These are phyloP conservation scores for Claviceps sp. DNA, from an alignment of 2,329 filamentous ascomycete genomes.

Conservation along the genomic window DNA sequence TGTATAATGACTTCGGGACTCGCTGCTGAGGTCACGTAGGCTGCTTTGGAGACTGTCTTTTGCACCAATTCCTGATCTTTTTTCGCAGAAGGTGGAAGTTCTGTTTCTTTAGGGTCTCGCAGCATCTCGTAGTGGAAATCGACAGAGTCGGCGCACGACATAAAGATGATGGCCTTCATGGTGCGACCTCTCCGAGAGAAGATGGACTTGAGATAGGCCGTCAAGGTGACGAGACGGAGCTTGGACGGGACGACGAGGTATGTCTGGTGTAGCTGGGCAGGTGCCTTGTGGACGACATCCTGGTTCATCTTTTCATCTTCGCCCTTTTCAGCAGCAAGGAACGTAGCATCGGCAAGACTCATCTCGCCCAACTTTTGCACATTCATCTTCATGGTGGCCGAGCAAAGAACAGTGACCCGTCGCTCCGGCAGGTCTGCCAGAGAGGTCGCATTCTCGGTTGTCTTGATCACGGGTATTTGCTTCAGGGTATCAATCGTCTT, in stretches of 20 bases:
- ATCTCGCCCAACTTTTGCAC: constrained; percentile 90
- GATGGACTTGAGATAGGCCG: constrained; percentile 70
- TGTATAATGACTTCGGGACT: constrained; percentile 66
- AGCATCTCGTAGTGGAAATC: constrained; percentile 92
- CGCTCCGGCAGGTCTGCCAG: constrained; percentile 58
- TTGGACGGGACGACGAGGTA: constrained; percentile 83
- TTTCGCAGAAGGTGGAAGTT: constrained; percentile 14
- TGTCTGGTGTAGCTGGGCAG: constrained; percentile 85
- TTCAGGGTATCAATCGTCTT: constrained; percentile 74
- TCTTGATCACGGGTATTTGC: constrained; percentile 43
- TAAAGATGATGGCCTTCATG: constrained; percentile 95
- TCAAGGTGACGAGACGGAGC: constrained; percentile 75
- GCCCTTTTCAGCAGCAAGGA: constrained; percentile 58
- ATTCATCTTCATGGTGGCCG: constrained; percentile 95
- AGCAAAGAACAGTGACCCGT: constrained; percentile 81
- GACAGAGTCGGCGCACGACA: constrained; percentile 92
- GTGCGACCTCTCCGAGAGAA: constrained; percentile 82
- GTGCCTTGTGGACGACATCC: constrained; percentile 57
- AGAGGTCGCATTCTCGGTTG: constrained; percentile 42
- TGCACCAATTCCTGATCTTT: constrained; percentile 26
- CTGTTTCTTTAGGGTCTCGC: constrained; percentile 25
- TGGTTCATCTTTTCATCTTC: constrained; percentile 31
- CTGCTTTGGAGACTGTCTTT: constrained; percentile 54
- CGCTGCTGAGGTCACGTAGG: constrained; percentile 59
- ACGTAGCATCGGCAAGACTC: constrained; percentile 81